Conservation (phyloP, 2,329 filamentous ascomycete species). For the Pyricularia grisea region DNA sequence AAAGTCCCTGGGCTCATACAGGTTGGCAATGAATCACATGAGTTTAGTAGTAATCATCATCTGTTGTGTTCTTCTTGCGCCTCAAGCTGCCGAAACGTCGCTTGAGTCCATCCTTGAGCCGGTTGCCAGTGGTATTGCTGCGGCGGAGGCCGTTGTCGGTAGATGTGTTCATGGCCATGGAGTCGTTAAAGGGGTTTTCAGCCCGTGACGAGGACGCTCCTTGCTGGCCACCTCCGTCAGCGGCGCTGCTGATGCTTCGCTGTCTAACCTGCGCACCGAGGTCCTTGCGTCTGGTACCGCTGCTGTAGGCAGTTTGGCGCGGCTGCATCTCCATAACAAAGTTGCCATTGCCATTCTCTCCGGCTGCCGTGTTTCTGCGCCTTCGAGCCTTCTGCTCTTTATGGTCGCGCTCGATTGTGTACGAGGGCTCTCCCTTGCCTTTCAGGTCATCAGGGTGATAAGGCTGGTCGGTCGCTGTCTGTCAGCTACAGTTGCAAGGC, state of each 20-base stretch:
- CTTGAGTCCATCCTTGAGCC: conserved; percentile 41
- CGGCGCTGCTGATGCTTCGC: conserved; percentile 33
- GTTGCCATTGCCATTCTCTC: conserved; percentile 17
- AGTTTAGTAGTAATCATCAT: neutral
- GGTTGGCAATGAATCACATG: neutral
- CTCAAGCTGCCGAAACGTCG: conserved; percentile 43
- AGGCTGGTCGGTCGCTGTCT: conserved; percentile 27
- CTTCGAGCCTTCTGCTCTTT: conserved; percentile 44
- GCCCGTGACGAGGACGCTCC: neutral
- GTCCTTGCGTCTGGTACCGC: conserved; percentile 11
- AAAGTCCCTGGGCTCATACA: neutral
- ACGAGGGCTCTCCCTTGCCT: conserved; percentile 73
- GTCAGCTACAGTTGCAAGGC: neutral
- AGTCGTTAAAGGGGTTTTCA: neutral
- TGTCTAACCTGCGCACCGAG: conserved; percentile 22
- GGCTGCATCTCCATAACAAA: conserved; percentile 37
- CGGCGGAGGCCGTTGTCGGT: conserved; percentile 21
- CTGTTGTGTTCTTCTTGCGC: conserved; percentile 26
- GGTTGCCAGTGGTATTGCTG: conserved; percentile 32
- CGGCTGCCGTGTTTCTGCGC: conserved; percentile 16
- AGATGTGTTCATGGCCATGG: conserved; percentile 10
- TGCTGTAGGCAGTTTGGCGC: conserved; percentile 4
- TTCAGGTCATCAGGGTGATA: conserved; percentile 73
- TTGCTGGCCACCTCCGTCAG: conserved; percentile 7
- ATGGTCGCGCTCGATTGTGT: conserved; percentile 56